Conservation (phyloP, 1,139 yeast genomes). For the Meyerozyma guilliermondii region DNA sequence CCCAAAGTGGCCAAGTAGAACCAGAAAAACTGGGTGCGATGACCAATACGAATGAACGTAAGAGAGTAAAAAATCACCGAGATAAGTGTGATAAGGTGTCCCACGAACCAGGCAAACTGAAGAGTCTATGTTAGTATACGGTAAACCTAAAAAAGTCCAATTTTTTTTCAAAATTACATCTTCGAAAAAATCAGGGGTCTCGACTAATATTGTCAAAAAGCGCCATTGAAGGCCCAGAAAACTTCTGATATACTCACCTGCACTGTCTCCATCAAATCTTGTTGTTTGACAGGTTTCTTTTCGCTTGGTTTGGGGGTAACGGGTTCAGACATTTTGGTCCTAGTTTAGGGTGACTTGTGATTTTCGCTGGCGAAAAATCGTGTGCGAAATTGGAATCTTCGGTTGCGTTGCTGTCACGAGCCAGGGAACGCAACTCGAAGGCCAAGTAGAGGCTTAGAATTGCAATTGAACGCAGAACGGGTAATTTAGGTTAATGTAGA, state of each 20-base stretch:
- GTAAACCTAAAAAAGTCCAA: too few species aligned
- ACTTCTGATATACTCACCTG: not conserved
- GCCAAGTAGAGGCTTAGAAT: not conserved
- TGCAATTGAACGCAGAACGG: not conserved
- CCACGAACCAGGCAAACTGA: slow-evolving; percentile 62
- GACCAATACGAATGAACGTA: slow-evolving; percentile 27
- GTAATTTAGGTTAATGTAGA: not conserved
- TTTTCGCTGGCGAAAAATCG: not conserved
- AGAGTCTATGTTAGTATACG: slow-evolving; percentile 23
- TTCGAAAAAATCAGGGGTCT: not conserved
- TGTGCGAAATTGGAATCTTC: slow-evolving; percentile 1
- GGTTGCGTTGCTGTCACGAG: slow-evolving; percentile 2
- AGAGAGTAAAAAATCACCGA: slow-evolving; percentile 51
- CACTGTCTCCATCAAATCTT: slow-evolving; percentile 1
- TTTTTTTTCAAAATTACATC: too few species aligned
- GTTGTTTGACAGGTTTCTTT: not conserved
- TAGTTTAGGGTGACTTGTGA: not conserved
- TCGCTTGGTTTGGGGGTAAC: not conserved
- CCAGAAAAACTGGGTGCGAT: slow-evolving; percentile 32
- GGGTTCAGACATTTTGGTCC: not conserved
- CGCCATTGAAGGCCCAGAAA: not conserved
- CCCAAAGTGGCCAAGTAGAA: slow-evolving; percentile 60
- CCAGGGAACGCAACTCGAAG: not conserved
- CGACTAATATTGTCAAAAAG: not conserved
- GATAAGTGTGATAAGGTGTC: slow-evolving; percentile 64